These are phyloP conservation scores for Pneumocystis jirovecii DNA, from an alignment of 1,139 yeast genomes.

Conservation along the genomic window DNA sequence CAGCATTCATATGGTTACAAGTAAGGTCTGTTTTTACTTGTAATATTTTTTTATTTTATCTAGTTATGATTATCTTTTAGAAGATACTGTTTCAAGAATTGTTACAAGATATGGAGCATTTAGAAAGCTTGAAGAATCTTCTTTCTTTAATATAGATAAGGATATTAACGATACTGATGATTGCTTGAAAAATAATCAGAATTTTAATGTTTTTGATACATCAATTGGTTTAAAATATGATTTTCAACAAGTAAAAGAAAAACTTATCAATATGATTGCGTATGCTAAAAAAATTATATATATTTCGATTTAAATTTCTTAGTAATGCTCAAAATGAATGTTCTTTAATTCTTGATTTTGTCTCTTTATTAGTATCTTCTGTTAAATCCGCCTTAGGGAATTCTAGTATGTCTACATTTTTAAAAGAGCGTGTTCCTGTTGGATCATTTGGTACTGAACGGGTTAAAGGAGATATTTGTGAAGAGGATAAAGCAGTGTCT, in stretches of 20 bases:
- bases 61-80: not conserved
- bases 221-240: not conserved
- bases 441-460: constrained; percentile 67
- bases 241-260: not conserved
- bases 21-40: not conserved
- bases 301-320: constrained; percentile 18
- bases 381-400: constrained; percentile 73
- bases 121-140: not conserved
- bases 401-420: constrained; percentile 77
- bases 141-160: not conserved
- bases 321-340: constrained; percentile 71
- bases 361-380: constrained; percentile 68
- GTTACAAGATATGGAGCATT: not conserved
- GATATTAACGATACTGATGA: not conserved
- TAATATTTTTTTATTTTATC: not conserved
- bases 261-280: not conserved
- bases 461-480: constrained; percentile 18
- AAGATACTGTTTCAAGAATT: not conserved
- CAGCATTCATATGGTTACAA: not conserved
- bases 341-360: constrained; percentile 72
- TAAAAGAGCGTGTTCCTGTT: constrained; percentile 59
- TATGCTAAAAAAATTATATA: not conserved
- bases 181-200: not conserved
- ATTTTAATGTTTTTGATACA: not conserved
- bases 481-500: not conserved